Percentiles rank a stretch among this genome's conserved stretches.
phyloP scores from a whole-genome alignment of 1,284 basidiomycete genomes.

The Cyathus olla region DNA sequence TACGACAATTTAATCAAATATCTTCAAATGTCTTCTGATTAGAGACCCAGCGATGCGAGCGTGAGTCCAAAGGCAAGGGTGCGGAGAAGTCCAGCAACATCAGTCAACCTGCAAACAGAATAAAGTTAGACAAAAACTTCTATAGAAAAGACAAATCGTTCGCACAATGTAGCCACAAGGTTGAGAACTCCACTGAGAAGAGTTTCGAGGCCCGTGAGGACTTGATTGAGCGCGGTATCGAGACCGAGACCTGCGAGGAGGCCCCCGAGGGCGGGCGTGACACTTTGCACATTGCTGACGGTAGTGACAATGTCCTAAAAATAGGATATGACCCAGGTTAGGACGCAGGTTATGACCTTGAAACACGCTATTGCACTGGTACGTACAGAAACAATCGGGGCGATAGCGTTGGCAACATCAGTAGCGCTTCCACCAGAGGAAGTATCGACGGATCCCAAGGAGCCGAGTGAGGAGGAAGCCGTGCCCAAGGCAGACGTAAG shows the following conservation, averaged over 20 bases:
- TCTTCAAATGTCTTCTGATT: neutral
- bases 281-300: constrained; percentile 23
- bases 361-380: constrained; percentile 1
- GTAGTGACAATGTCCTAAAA: constrained; percentile 32
- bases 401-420: constrained; percentile 34
- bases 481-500: constrained; percentile 33
- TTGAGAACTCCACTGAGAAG: constrained; percentile 2
- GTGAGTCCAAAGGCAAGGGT: constrained; percentile 4
- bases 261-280: neutral
- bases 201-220: constrained; percentile 2
- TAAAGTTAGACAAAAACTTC: neutral
- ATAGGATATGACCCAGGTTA: neutral
- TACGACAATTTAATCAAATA: no score
- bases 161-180: constrained; percentile 2
- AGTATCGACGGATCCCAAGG: constrained; percentile 15
- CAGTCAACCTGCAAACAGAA: neutral
- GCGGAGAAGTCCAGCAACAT: constrained; percentile 5
- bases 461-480: constrained; percentile 24
- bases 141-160: neutral
- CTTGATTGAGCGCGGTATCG: constrained; percentile 3
- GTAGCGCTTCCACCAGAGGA: constrained; percentile 20
- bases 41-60: constrained; percentile 2
- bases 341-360: no score
- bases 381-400: constrained; percentile 31
- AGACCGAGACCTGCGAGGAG: constrained; percentile 1